Evolutionary conservation across 352 stramenopile genomes (phyloP).

Genomic region (Albugo laibachii): DNA sequence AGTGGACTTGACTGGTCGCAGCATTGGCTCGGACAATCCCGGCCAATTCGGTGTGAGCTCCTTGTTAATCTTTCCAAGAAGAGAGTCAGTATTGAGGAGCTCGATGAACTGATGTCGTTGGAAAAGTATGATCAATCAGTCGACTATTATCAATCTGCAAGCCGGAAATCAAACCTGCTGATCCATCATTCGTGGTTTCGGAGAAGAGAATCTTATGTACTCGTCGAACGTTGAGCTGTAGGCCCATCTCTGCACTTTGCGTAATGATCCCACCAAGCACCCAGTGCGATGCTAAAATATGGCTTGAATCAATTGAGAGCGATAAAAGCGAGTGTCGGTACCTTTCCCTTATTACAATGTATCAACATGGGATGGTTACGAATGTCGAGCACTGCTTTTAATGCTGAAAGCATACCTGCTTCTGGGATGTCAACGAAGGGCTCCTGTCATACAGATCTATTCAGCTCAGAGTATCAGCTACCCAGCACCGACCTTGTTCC

Average conservation of each 20-base stretch:
- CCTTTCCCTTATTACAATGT: constrained; percentile 78
- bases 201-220: constrained; percentile 69
- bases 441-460: constrained; percentile 13
- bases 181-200: constrained; percentile 77
- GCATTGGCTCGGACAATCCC: constrained; percentile 12
- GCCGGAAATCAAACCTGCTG: constrained; percentile 25
- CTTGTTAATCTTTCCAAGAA: constrained; percentile 24
- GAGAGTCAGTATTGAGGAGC: constrained; percentile 61
- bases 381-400: constrained; percentile 61
- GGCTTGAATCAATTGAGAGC: neutral
- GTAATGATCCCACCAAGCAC: constrained; percentile 52
- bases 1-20: neutral
- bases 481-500: constrained; percentile 36
- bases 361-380: constrained; percentile 77
- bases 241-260: constrained; percentile 65
- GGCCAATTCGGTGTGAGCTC: constrained; percentile 46
- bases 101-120: constrained; percentile 41
- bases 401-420: constrained; percentile 44
- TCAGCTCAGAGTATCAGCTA: neutral
- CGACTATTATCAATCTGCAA: constrained; percentile 4
- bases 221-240: constrained; percentile 73
- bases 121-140: neutral
- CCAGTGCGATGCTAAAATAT: constrained; percentile 44
- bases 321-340: constrained; percentile 4
- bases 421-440: constrained; percentile 76